Percentiles rank a stretch among this genome's conserved stretches.
phyloP scores from a whole-genome alignment of 2,329 filamentous ascomycete genomes.

The Clonostachys solani region DNA sequence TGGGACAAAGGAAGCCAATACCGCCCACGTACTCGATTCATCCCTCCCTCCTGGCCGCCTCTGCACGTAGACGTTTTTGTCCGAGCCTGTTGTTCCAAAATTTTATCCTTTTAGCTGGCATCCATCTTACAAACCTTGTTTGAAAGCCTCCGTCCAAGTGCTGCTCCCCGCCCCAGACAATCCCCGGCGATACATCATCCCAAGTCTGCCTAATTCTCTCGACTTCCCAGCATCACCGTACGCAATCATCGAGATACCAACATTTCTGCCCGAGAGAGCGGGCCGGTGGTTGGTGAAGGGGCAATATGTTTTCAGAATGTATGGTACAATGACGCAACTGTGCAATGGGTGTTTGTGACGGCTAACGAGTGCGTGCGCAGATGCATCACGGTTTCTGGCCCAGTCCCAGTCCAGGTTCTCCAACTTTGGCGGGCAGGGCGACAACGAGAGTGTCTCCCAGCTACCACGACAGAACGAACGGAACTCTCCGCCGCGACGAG shows the following conservation, averaged over 20 bases:
- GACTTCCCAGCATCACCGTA: no score
- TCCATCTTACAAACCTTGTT: no score
- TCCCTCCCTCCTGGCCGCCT: no score
- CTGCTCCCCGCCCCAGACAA: neutral
- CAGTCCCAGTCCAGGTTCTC: slow-evolving; percentile 93
- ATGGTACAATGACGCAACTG: neutral
- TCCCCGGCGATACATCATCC: neutral
- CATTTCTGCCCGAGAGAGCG: neutral
- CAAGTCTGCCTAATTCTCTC: no score
- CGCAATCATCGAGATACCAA: no score
- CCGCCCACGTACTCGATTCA: no score
- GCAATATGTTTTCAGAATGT: slow-evolving; percentile 14
- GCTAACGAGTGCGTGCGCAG: slow-evolving; percentile 39
- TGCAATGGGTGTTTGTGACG: neutral
- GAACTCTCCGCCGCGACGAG: neutral
- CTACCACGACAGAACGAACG: neutral
- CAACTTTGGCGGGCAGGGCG: slow-evolving; percentile 52
- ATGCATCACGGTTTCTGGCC: slow-evolving; percentile 93
- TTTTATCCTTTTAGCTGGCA: no score
- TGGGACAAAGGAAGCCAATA: no score
- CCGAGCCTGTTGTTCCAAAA: no score
- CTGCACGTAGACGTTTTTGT: no score
- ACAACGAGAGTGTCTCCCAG: slow-evolving; percentile 11
- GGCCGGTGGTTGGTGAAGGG: slow-evolving; percentile 5
- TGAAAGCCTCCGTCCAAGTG: no score